A percentile compares a stretch with the other conserved stretches of the same genome.
phyloP scores from a whole-genome alignment of 148 eudicot species.

The Chenopodium suecicum region DNA sequence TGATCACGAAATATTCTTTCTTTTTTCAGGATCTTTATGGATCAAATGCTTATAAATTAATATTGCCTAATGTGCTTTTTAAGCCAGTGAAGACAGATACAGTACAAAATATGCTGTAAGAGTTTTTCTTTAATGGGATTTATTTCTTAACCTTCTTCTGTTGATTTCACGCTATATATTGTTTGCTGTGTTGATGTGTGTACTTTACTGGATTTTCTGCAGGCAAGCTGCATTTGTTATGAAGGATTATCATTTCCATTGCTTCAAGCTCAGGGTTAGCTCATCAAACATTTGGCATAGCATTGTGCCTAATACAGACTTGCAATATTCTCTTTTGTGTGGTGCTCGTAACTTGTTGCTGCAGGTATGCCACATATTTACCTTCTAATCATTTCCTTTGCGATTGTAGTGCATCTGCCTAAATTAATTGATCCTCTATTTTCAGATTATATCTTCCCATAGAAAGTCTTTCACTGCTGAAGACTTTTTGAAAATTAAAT shows the following conservation, averaged over 20 bases:
- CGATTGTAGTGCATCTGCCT: neutral
- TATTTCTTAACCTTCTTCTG: neutral
- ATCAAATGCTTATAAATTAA: slow-evolving; percentile 28
- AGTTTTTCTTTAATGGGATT: neutral
- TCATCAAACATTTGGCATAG: slow-evolving; percentile 64
- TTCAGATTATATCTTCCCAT: slow-evolving; percentile 77
- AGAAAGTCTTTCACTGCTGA: slow-evolving; percentile 68
- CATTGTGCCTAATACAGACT: slow-evolving; percentile 32
- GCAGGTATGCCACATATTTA: slow-evolving; percentile 45
- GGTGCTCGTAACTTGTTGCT: slow-evolving; percentile 66
- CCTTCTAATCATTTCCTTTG: neutral
- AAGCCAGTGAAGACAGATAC: slow-evolving; percentile 51
- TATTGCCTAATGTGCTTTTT: slow-evolving; percentile 56
- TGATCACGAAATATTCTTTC: neutral
- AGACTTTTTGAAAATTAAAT: slow-evolving; percentile 44
- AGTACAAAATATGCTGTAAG: slow-evolving; percentile 55
- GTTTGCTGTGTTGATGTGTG: neutral
- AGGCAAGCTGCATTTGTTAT: slow-evolving; percentile 48
- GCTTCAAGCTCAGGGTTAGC: slow-evolving; percentile 63
- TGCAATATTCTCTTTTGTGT: slow-evolving; percentile 43
- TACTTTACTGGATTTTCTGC: slow-evolving; percentile 4
- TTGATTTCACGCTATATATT: neutral
- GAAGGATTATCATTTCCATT: slow-evolving; percentile 52
- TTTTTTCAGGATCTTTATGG: slow-evolving; percentile 38
- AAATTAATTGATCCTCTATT: slow-evolving; percentile 16